These are phyloP conservation scores for Xylaria sp. DNA, from an alignment of 2,329 filamentous ascomycete species.

Conservation along the genomic window DNA sequence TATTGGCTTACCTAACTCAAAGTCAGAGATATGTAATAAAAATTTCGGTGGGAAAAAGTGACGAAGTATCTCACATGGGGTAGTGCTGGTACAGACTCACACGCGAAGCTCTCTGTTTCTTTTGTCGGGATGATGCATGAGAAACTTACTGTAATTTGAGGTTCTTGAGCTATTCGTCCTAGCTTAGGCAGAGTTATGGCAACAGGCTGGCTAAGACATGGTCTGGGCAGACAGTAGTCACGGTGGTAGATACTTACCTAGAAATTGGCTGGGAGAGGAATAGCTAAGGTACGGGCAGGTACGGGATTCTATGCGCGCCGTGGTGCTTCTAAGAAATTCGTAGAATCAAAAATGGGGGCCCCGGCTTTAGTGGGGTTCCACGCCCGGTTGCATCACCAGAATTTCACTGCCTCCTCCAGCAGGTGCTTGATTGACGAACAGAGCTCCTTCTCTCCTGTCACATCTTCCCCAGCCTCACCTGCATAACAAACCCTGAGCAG, in stretches of 20 bases:
- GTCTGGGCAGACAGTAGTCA: background rate
- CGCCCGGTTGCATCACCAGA: constrained; percentile 41
- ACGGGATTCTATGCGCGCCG: constrained; percentile 25
- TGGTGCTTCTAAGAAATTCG: constrained; percentile 41
- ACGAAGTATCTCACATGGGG: background rate
- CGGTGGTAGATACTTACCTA: background rate
- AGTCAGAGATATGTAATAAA: constrained; percentile 1
- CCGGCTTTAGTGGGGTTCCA: constrained; percentile 38
- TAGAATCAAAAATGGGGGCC: constrained; percentile 40
- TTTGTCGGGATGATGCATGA: constrained; percentile 4
- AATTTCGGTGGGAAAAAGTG: background rate
- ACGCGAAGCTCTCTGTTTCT: background rate
- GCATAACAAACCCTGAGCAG: constrained; percentile 3
- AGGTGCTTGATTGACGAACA: constrained; percentile 7
- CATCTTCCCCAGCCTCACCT: constrained; percentile 36
- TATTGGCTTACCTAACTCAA: constrained; percentile 1
- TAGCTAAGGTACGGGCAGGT: background rate
- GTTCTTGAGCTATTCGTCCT: background rate
- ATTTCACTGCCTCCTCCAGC: constrained; percentile 22
- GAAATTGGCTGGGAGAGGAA: background rate
- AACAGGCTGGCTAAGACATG: too few species aligned
- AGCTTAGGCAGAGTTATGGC: background rate
- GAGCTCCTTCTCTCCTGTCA: constrained; percentile 5
- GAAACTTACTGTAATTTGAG: background rate
- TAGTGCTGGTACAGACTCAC: background rate